These are phyloP conservation scores for Colletotrichum tofieldiae DNA, from an alignment of 2,329 filamentous ascomycete genomes.

Conservation along the genomic window DNA sequence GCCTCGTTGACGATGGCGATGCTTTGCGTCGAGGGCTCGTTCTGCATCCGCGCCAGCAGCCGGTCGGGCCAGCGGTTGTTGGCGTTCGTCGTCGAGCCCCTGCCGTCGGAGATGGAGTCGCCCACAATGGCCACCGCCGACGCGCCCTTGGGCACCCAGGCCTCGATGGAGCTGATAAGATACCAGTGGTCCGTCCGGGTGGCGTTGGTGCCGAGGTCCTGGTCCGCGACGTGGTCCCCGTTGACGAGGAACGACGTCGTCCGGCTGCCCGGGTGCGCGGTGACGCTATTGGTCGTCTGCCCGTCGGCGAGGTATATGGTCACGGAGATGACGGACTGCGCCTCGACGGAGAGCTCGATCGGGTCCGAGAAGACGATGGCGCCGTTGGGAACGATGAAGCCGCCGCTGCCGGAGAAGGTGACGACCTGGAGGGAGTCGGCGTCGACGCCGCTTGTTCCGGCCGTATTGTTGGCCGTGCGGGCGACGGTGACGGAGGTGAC, in stretches of 20 bases:
- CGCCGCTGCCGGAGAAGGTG: slow-evolving; percentile 68
- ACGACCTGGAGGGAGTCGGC: slow-evolving; percentile 63
- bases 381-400: slow-evolving; percentile 67
- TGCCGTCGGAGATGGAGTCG: slow-evolving; percentile 78
- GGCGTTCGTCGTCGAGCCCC: slow-evolving; percentile 70
- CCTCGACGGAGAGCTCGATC: slow-evolving; percentile 64
- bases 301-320: slow-evolving; percentile 72
- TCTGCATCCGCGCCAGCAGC: slow-evolving; percentile 62
- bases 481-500: slow-evolving; percentile 72
- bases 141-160: slow-evolving; percentile 57
- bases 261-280: slow-evolving; percentile 73
- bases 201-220: slow-evolving; percentile 54
- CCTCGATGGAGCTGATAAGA: slow-evolving; percentile 72
- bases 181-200: slow-evolving; percentile 66
- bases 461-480: slow-evolving; percentile 64
- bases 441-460: slow-evolving; percentile 66
- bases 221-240: slow-evolving; percentile 65
- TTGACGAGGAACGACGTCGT: slow-evolving; percentile 69
- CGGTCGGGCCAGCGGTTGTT: slow-evolving; percentile 67
- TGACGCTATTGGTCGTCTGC: slow-evolving; percentile 69
- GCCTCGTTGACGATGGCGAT: slow-evolving; percentile 73
- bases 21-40: slow-evolving; percentile 52
- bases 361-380: slow-evolving; percentile 73
- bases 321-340: slow-evolving; percentile 66
- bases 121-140: slow-evolving; percentile 71